These are phyloP conservation scores for Zoysia japonica DNA, from an alignment of 176 grass and related monocot genomes.

Conservation along the genomic window DNA sequence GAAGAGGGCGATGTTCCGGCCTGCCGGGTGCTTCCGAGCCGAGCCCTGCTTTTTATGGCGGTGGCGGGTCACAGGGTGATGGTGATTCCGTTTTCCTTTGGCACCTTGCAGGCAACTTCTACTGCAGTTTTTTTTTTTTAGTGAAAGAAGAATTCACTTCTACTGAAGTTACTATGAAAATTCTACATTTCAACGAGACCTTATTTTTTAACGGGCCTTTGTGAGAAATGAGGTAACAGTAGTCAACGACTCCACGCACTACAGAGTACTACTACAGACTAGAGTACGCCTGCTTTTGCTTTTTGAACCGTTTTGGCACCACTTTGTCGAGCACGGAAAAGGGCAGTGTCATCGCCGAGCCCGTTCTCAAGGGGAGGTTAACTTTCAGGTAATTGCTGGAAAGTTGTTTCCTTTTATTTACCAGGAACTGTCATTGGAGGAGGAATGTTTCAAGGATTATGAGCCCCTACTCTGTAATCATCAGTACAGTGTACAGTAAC, in stretches of 20 bases:
- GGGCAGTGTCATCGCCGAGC: background rate
- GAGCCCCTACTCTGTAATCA: background rate
- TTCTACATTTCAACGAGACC: too few relatives aligned
- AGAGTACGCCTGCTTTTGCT: slow-evolving; percentile 42
- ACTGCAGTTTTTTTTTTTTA: too few relatives aligned
- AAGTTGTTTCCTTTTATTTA: background rate
- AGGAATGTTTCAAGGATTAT: background rate
- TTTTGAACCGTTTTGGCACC: slow-evolving; percentile 46
- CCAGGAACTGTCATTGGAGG: background rate
- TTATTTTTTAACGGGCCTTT: background rate
- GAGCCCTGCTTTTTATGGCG: slow-evolving; percentile 57
- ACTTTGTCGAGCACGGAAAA: slow-evolving; percentile 46
- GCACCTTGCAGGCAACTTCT: slow-evolving; percentile 50
- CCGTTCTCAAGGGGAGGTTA: background rate
- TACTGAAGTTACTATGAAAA: too few relatives aligned
- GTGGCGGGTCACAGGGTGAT: slow-evolving; percentile 23
- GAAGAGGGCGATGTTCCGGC: background rate
- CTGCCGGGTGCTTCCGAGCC: background rate
- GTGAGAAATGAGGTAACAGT: slow-evolving; percentile 27
- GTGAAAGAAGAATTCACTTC: too few relatives aligned
- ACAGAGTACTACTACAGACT: slow-evolving; percentile 24
- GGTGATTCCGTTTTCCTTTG: slow-evolving; percentile 85
- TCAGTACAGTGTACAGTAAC: background rate
- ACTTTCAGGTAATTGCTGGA: background rate
- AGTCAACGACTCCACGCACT: slow-evolving; percentile 23